Evolutionary conservation across 2,329 filamentous ascomycete genomes (phyloP), one percentile per base, ranked within the genome.

Genomic region (Nigrospora osmanthi): DNA sequence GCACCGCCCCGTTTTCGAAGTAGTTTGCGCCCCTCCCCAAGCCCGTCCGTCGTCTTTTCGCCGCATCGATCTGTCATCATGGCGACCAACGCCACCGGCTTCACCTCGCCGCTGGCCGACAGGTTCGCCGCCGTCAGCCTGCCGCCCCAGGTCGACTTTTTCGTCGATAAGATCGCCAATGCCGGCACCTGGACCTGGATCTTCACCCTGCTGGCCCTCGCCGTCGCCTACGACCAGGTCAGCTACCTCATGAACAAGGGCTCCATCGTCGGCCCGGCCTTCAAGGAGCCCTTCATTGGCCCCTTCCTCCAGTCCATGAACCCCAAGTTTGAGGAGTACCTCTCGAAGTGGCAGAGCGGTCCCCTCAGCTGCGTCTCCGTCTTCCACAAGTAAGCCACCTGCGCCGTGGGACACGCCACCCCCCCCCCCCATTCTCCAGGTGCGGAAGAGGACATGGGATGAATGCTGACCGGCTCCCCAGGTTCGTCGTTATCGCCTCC

Each of bases 401-500:
- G 28, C 11, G 15, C 35, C 13, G 3, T 34, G 36, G 13, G 16
- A 28, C 12, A 10, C 19, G 12, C 6, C 15, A 4, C 2, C 33
- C 40, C 13, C n/a, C 13, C 9, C 11, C 40, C 17, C 33, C 33
- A 3, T 10, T n/a, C n/a, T n/a, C n/a, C n/a, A n/a, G n/a, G n/a
- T n/a, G 15, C 33, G 40, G 19, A 28, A 28, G 23, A 28, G 23
- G 23, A 28, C 23, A 10, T 28, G 23, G 5, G 48, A 41, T 50
- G 38, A 36, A 2, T 38, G 19, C 39, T 23, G 17, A 34, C 33
- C 39, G 14, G 30, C 13, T n/a, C n/a, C n/a, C 6, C 55, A 94
- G 89, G 66, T 98, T 98, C 65, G 93, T 97, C 52, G 89, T 98
- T 46, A 95, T 98, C 63, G 91, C 90, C 32, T 94, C 90, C 15